Conservation (phyloP, 169 alveolate genomes). For the Plasmodium gonderi region DNA sequence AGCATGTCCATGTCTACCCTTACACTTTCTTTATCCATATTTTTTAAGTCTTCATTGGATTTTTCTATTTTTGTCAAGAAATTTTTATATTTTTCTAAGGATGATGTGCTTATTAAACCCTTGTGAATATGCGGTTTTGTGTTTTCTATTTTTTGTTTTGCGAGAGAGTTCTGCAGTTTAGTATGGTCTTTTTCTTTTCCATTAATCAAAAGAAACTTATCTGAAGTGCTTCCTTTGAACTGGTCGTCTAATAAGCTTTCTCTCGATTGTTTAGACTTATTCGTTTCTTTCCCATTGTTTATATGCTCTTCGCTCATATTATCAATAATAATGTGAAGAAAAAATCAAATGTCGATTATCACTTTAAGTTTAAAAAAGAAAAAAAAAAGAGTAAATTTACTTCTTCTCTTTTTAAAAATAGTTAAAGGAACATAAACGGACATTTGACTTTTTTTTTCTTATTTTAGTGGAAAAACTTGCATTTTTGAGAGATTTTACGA, state of each 20-base stretch:
- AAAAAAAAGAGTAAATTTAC: no score
- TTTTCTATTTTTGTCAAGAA: slow-evolving; percentile 52
- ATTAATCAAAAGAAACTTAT: slow-evolving; percentile 27
- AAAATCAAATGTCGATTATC: not conserved
- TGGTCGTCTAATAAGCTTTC: slow-evolving; percentile 72
- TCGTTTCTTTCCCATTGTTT: slow-evolving; percentile 1
- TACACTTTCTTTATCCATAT: slow-evolving; percentile 49
- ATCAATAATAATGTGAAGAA: not conserved
- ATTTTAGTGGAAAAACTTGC: not conserved
- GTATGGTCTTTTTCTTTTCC: not conserved
- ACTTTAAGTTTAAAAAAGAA: not conserved
- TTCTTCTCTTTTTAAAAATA: not conserved
- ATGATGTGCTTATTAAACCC: slow-evolving; percentile 20
- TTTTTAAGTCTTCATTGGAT: slow-evolving; percentile 58
- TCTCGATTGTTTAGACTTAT: not conserved
- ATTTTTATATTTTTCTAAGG: slow-evolving; percentile 34
- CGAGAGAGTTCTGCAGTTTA: not conserved
- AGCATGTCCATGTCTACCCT: slow-evolving; percentile 54
- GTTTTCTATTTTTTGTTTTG: slow-evolving; percentile 9
- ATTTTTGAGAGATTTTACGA: not conserved
- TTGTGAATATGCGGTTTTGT: slow-evolving; percentile 51
- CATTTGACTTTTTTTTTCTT: not conserved
- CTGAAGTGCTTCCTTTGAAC: slow-evolving; percentile 7
- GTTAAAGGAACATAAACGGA: not conserved
- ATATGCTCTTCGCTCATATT: slow-evolving; percentile 26